Conservation (phyloP, 257 asterid genomes). For the Ehretia macrophylla region DNA sequence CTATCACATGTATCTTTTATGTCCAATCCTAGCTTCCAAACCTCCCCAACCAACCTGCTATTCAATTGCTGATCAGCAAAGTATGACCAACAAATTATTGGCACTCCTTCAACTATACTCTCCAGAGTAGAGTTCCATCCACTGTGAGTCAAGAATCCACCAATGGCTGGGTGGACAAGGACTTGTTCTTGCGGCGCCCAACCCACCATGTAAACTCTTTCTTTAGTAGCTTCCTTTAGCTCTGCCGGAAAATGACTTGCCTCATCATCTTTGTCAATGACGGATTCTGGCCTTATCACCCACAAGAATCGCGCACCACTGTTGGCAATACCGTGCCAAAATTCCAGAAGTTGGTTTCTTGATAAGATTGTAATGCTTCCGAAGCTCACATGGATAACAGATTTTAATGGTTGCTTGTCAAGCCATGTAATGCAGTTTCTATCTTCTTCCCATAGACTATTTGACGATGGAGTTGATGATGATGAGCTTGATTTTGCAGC, state of each 20-base stretch:
- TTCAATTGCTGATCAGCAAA: constrained; percentile 30
- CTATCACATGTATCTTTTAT: constrained; percentile 33
- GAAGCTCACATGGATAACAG: constrained; percentile 26
- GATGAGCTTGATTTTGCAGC: not conserved
- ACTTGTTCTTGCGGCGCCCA: constrained; percentile 34
- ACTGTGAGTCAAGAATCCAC: constrained; percentile 26
- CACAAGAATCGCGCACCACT: constrained; percentile 27
- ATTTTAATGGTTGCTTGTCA: constrained; percentile 19
- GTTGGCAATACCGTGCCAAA: constrained; percentile 33
- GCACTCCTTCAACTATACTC: constrained; percentile 24
- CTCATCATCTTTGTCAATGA: constrained; percentile 1
- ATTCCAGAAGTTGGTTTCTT: constrained; percentile 21
- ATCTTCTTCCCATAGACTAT: constrained; percentile 18
- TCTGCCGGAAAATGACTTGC: constrained; percentile 9
- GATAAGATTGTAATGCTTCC: constrained; percentile 23
- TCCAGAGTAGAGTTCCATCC: constrained; percentile 30
- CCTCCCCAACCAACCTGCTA: constrained; percentile 27
- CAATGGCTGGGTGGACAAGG: constrained; percentile 24
- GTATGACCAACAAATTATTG: constrained; percentile 29
- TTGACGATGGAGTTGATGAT: not conserved
- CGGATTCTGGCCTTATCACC: constrained; percentile 20
- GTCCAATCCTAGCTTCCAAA: constrained; percentile 32
- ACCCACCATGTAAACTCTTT: constrained; percentile 23
- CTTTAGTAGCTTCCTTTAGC: constrained; percentile 14
- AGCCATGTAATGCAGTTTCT: constrained; percentile 27